A percentile compares a stretch with the other conserved stretches of the same genome.
Evolutionary conservation across 768 basidiomycete genomes (phyloP).

Genomic region (Crucibulum laeve): DNA sequence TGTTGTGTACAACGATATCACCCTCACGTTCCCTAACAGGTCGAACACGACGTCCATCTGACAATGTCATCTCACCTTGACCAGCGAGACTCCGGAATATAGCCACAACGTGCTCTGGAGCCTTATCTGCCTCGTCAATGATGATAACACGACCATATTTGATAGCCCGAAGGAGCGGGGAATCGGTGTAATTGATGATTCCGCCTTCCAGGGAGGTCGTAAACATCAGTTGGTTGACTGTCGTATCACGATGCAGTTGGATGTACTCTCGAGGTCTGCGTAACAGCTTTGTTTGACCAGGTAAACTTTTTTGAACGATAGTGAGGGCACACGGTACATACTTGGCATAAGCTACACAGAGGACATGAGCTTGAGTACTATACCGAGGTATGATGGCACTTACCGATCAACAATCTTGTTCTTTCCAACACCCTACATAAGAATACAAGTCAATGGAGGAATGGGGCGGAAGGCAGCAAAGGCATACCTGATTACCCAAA

Average conservation of each 20-base stretch:
- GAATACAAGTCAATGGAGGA: background rate
- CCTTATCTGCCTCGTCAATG: constrained; percentile 71
- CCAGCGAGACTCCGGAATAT: constrained; percentile 68
- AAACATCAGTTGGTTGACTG: constrained; percentile 69
- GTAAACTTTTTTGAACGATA: background rate
- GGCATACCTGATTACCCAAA: constrained; percentile 59
- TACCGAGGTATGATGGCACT: constrained; percentile 9
- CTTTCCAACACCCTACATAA: constrained; percentile 57
- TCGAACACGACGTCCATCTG: constrained; percentile 58
- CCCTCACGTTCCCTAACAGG: constrained; percentile 37
- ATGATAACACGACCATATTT: constrained; percentile 60
- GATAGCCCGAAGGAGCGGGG: constrained; percentile 62
- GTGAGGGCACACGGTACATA: constrained; percentile 13
- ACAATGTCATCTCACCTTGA: constrained; percentile 57
- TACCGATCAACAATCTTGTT: constrained; percentile 66
- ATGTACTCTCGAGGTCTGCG: constrained; percentile 64
- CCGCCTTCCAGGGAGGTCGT: constrained; percentile 57
- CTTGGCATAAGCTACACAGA: constrained; percentile 47
- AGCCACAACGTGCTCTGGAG: constrained; percentile 69
- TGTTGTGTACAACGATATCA: constrained; percentile 59
- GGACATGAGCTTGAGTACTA: background rate
- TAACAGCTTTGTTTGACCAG: constrained; percentile 36
- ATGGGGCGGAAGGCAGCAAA: background rate
- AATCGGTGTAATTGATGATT: constrained; percentile 56
- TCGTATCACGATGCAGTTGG: constrained; percentile 67